phyloP scores from a whole-genome alignment of 169 alveolate genomes.

The Plasmodium knowlesi region DNA sequence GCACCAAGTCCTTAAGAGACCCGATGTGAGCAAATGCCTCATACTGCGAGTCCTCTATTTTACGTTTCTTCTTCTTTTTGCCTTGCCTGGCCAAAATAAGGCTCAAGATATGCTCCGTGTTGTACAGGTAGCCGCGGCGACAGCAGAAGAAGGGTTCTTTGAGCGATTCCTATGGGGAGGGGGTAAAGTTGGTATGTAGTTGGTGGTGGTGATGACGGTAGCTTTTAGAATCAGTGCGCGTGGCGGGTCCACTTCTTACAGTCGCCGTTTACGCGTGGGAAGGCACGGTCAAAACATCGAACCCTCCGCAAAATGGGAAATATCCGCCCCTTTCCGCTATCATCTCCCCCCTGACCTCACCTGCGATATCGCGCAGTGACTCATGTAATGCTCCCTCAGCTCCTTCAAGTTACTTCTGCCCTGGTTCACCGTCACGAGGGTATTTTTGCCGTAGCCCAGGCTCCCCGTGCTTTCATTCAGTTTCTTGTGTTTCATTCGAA shows the following conservation, averaged over 20 bases:
- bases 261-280: neutral
- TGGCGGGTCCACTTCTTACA: neutral
- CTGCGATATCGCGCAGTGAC: constrained; percentile 60
- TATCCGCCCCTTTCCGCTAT: neutral
- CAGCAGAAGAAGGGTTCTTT: constrained; percentile 71
- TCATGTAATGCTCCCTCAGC: constrained; percentile 44
- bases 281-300: too few relatives aligned
- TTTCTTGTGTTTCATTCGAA: constrained; percentile 59
- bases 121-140: constrained; percentile 54
- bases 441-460: constrained; percentile 67
- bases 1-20: constrained; percentile 57
- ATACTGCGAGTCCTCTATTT: constrained; percentile 9
- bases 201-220: neutral
- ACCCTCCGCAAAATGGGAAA: neutral
- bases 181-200: neutral
- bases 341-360: neutral
- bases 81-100: constrained; percentile 28
- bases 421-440: constrained; percentile 49
- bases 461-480: constrained; percentile 67
- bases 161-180: constrained; percentile 17
- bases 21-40: constrained; percentile 53
- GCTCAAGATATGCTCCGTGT: constrained; percentile 33
- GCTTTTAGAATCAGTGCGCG: neutral
- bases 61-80: constrained; percentile 38
- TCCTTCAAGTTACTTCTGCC: constrained; percentile 29